Evolutionary conservation across 1,284 basidiomycete genomes (phyloP).

Genomic region (Rhodotorula sp.): DNA sequence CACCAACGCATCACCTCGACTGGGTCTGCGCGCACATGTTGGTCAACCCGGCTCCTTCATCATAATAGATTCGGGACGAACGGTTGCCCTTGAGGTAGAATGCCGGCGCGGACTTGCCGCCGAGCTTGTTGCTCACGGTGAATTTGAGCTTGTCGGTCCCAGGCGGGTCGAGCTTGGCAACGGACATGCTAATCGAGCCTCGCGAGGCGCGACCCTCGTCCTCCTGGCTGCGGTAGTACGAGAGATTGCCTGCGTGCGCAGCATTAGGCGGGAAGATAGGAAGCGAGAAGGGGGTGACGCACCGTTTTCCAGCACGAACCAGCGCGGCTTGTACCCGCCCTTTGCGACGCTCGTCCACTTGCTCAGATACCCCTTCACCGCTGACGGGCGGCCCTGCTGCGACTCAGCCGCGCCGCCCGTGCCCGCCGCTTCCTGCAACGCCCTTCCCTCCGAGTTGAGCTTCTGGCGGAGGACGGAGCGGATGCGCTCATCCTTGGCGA

Average conservation of each 20-base stretch:
- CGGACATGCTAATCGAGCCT: conserved; percentile 86
- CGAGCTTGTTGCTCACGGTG: conserved; percentile 67
- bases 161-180: conserved; percentile 58
- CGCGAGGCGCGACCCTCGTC: conserved; percentile 85
- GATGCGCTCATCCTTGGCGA: conserved; percentile 70
- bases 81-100: conserved; percentile 88
- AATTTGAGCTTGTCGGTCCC: conserved; percentile 69
- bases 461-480: conserved; percentile 82
- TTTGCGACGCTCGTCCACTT: conserved; percentile 89
- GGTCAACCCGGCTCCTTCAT: not conserved
- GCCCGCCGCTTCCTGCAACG: not conserved
- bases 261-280: conserved; percentile 3
- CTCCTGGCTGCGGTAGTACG: conserved; percentile 81
- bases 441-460: conserved; percentile 52
- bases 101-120: conserved; percentile 59
- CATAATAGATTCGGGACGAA: conserved; percentile 13
- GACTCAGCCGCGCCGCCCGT: too few relatives aligned
- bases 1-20: conserved; percentile 88
- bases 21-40: conserved; percentile 55
- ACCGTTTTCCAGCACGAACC: conserved; percentile 91
- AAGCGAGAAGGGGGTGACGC: conserved; percentile 48
- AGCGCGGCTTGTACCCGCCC: conserved; percentile 80
- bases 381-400: conserved; percentile 55
- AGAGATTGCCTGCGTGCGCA: conserved; percentile 36
- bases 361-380: conserved; percentile 76